These are phyloP conservation scores for Leucosporidium yakuticum DNA, from an alignment of 768 basidiomycete genomes.

Conservation along the genomic window DNA sequence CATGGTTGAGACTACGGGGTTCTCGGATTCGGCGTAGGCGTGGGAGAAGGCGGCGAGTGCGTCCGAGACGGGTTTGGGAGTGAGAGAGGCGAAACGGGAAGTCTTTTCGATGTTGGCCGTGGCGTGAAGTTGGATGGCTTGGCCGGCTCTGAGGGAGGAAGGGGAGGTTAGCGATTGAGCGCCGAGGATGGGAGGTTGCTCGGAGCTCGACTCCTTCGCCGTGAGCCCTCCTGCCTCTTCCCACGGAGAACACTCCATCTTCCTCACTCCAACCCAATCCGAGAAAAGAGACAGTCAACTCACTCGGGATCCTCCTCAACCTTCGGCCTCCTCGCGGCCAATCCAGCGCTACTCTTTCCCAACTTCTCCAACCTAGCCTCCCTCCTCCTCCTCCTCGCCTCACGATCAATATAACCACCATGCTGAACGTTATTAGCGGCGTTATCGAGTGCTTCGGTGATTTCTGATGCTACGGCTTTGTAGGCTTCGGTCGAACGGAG, in stretches of 20 bases:
- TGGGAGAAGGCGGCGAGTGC: conserved; percentile 44
- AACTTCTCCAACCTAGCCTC: conserved; percentile 77
- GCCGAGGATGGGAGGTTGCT: background rate
- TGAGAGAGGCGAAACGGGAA: conserved; percentile 54
- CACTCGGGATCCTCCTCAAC: conserved; percentile 74
- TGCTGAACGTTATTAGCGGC: conserved; percentile 88
- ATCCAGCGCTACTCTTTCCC: conserved; percentile 58
- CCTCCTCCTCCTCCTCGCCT: conserved; percentile 72
- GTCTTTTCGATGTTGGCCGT: conserved; percentile 68
- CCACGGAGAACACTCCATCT: too few species aligned
- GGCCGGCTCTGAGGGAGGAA: conserved; percentile 54
- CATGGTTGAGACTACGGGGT: conserved; percentile 72
- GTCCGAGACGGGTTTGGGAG: conserved; percentile 31
- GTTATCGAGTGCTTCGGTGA: conserved; percentile 89
- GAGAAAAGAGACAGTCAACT: conserved; percentile 41
- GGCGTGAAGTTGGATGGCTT: conserved; percentile 75
- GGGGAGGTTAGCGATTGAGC: background rate
- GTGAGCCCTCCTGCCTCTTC: background rate
- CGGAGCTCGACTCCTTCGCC: too few species aligned
- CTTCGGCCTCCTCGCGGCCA: conserved; percentile 49
- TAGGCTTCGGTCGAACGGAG: conserved; percentile 93
- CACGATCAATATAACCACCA: conserved; percentile 66
- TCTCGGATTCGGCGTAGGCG: conserved; percentile 85
- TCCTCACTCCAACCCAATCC: background rate
- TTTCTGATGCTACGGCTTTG: conserved; percentile 78